These are phyloP conservation scores for Hypomontagnella submonticulosa DNA, from an alignment of 495 filamentous ascomycete species.

Conservation along the genomic window DNA sequence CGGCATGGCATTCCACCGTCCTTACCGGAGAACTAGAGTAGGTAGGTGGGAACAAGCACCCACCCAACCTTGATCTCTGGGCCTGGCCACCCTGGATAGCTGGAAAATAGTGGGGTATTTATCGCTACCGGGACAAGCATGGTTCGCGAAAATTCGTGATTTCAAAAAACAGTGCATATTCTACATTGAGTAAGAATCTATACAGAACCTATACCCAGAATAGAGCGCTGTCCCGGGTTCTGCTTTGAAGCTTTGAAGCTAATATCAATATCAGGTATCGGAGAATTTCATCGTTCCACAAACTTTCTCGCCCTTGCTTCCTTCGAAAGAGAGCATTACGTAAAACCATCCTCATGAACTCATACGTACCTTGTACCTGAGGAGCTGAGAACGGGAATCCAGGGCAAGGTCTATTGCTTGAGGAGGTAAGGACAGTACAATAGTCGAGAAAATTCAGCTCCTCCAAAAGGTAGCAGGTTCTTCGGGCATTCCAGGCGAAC, in stretches of 20 bases:
- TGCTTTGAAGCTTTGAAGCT: slow-evolving; percentile 13
- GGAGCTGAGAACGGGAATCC: slow-evolving; percentile 35
- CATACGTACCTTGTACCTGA: slow-evolving; percentile 17
- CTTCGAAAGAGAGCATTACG: slow-evolving; percentile 24
- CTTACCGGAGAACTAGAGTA: slow-evolving; percentile 4
- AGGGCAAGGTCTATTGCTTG: slow-evolving; percentile 7
- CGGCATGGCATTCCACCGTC: background rate
- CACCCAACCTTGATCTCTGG: slow-evolving; percentile 33
- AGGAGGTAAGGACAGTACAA: too few species aligned
- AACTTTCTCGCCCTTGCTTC: background rate
- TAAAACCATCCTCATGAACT: slow-evolving; percentile 20
- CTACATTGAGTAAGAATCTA: slow-evolving; percentile 5
- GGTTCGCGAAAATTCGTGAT: background rate
- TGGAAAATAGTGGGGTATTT: slow-evolving; percentile 29
- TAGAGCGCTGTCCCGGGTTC: slow-evolving; percentile 6
- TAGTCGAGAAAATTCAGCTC: slow-evolving; percentile 5
- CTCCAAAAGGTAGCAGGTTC: slow-evolving; percentile 37
- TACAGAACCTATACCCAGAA: slow-evolving; percentile 20
- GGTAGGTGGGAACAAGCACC: slow-evolving; percentile 9
- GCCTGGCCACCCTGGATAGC: slow-evolving; percentile 20
- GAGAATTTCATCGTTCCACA: slow-evolving; percentile 11
- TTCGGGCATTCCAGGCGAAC: slow-evolving; percentile 35
- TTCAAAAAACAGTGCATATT: background rate
- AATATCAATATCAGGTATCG: background rate
- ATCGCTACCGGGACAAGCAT: slow-evolving; percentile 14